Conservation (phyloP, 345 rosid species). For the Heritiera littoralis region DNA sequence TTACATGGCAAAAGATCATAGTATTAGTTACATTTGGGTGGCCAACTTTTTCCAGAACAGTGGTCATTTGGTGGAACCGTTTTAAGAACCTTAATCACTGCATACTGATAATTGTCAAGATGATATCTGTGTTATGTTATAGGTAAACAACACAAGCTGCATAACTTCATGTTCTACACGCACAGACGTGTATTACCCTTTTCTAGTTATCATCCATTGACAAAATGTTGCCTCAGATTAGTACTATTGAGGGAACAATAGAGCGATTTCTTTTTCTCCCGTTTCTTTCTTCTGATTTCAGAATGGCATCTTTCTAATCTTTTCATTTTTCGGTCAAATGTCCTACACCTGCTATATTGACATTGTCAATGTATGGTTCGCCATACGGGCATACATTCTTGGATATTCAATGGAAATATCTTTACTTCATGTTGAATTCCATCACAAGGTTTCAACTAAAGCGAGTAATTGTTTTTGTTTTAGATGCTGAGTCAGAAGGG, state of each 20-base stretch:
- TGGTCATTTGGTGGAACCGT: slow-evolving; percentile 4
- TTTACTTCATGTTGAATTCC: neutral
- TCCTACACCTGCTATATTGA: neutral
- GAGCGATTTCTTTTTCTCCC: neutral
- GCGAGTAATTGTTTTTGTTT: neutral
- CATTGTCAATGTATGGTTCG: slow-evolving; percentile 26
- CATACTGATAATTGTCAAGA: neutral
- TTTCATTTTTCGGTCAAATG: neutral
- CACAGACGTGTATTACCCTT: too few species aligned
- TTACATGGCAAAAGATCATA: neutral
- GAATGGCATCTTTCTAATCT: neutral
- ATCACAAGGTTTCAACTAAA: neutral
- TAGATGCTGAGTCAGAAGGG: neutral
- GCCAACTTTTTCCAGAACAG: slow-evolving; percentile 22
- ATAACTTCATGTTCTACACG: neutral
- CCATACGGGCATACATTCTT: neutral
- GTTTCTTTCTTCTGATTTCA: too few species aligned
- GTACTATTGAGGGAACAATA: too few species aligned
- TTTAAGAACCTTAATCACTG: neutral
- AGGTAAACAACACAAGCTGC: neutral
- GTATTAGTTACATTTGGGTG: slow-evolving; percentile 28
- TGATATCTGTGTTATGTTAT: too few species aligned
- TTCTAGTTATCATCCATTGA: too few species aligned
- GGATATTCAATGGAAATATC: neutral
- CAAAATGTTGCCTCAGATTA: too few species aligned